A percentile compares a stretch with the other conserved stretches of the same genome.
phyloP scores from a whole-genome alignment of 2,329 filamentous ascomycete genomes.

The Tolypocladium nubicola region DNA sequence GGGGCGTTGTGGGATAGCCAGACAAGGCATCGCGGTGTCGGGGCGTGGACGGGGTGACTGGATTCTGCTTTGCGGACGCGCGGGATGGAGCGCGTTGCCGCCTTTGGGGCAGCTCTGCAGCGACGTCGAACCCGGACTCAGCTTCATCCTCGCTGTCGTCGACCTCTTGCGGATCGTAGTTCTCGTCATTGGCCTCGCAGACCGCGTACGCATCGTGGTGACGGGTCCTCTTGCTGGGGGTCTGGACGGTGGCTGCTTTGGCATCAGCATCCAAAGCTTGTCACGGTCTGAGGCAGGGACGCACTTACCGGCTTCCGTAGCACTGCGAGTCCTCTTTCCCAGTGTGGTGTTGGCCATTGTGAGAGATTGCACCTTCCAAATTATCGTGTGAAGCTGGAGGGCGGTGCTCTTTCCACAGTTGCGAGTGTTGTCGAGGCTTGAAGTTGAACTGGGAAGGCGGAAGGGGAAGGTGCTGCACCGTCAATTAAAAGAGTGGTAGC shows the following conservation, averaged over 20 bases:
- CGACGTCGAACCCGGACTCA: slow-evolving; percentile 33
- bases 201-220: slow-evolving; percentile 27
- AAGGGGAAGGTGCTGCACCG: slow-evolving; percentile 5
- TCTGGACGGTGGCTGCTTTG: slow-evolving; percentile 14
- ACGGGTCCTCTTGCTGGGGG: slow-evolving; percentile 35
- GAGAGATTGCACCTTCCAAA: background rate
- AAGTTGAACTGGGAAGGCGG: slow-evolving; percentile 4
- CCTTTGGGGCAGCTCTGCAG: slow-evolving; percentile 19
- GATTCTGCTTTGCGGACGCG: slow-evolving; percentile 29
- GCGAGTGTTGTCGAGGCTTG: background rate
- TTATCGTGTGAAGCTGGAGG: background rate
- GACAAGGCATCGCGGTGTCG: slow-evolving; percentile 71
- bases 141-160: slow-evolving; percentile 27
- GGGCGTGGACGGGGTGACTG: slow-evolving; percentile 61
- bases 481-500: slow-evolving; percentile 1
- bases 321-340: slow-evolving; percentile 23
- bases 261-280: background rate
- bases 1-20: slow-evolving; percentile 65
- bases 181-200: slow-evolving; percentile 50
- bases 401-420: background rate
- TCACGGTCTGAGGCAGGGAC: background rate
- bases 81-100: slow-evolving; percentile 17
- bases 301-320: slow-evolving; percentile 18
- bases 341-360: slow-evolving; percentile 18
- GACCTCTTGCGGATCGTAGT: slow-evolving; percentile 37